Base-by-base conservation (phyloP, 1,284 basidiomycete species). In the Mycena sp. region DNA sequence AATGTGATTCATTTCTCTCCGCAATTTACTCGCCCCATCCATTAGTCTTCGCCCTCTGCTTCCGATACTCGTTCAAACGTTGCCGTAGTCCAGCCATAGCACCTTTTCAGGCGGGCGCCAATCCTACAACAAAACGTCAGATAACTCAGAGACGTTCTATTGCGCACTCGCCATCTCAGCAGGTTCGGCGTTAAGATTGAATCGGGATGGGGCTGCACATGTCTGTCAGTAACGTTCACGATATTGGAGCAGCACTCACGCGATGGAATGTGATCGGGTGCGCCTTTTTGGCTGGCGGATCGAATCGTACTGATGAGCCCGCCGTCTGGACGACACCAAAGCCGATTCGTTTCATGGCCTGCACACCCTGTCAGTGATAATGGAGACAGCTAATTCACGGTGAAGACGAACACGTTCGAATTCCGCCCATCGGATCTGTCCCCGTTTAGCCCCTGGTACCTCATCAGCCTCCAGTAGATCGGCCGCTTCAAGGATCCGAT, bases 391-490 rank as follows among this genome's bases (percentile, higher is more conserved):
- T 35, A 23, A 38, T 11, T 28, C 2, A 21, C 16, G 21, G 11
- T 1, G 4, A 19, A 26, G 16, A 26, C 45, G 9, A 11, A 58
- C 65, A 21, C 59, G 60, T 41, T 67, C 62, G 38, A 64, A 67
- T 37, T 67, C 65, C 2, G 58, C 65, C 65, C 62, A 67, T 17
- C 65, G 65, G 14, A 67, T 53, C 45, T 67, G 62, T 12, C 65
- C 61, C 26, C 57, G 64, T 16, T 38, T 28, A 14, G 56, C 53
- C 32, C 41, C 49, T n/a, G n/a, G n/a, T 30, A 60, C 41, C 19
- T 50, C 41, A 9, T 64, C 38, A 6, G 60, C 52, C 10, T 63
- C 54, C 17, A 14, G 7, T 35, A 14, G 32, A 35, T 57, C 38
- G 11, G 59, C 46, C 9, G 53, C 46, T 43, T 61, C 65, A 1